Conservation (phyloP, 2,329 filamentous ascomycete species). For the Fusarium redolens region DNA sequence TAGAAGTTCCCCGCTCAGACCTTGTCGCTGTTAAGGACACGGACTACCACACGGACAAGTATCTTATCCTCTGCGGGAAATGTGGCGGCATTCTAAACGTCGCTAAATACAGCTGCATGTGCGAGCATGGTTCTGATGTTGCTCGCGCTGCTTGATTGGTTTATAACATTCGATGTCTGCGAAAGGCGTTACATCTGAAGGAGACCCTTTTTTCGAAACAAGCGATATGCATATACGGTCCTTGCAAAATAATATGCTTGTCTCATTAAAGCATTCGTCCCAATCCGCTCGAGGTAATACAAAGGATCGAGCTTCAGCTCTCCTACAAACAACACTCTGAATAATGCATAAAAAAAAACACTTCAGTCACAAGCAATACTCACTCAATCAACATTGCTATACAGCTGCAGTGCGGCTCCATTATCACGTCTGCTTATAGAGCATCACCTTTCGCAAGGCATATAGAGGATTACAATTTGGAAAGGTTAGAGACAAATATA, state of each 20-base stretch:
- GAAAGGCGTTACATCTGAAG: neutral
- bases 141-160: slow-evolving; percentile 19
- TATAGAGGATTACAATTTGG: neutral
- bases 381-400: neutral
- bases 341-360: neutral
- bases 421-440: neutral
- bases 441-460: neutral
- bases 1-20: slow-evolving; percentile 24
- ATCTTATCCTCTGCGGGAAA: slow-evolving; percentile 22
- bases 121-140: slow-evolving; percentile 19
- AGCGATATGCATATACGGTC: neutral
- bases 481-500: neutral
- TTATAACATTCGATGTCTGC: neutral
- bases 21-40: slow-evolving; percentile 8
- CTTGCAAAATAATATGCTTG: neutral
- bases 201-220: neutral
- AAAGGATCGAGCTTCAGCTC: neutral
- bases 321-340: neutral
- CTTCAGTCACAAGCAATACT: neutral
- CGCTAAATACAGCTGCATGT: slow-evolving; percentile 16
- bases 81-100: slow-evolving; percentile 20
- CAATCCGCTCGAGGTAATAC: neutral
- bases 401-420: neutral
- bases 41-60: slow-evolving; percentile 16
- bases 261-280: neutral